phyloP scores from a whole-genome alignment of 176 grass and related monocot genomes.

The Juncus inflexus region DNA sequence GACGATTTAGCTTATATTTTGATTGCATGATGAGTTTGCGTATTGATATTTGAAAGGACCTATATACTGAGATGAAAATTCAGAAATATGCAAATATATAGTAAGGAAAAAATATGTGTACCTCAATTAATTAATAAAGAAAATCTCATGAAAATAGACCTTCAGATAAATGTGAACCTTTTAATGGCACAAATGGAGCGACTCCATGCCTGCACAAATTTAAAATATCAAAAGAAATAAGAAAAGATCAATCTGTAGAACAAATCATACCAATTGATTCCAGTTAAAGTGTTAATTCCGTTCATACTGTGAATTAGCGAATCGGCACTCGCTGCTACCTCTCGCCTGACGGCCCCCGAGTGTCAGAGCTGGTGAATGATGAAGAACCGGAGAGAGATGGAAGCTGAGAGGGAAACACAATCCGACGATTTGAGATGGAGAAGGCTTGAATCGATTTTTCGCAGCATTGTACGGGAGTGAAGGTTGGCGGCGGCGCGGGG shows the following conservation, averaged over 20 bases:
- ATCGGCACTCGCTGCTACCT: conserved; percentile 65
- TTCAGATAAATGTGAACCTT: too few species aligned
- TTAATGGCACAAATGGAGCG: conserved; percentile 44
- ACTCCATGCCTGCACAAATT: conserved; percentile 24
- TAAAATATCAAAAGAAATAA: conserved; percentile 19
- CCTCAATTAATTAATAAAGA: conserved; percentile 34
- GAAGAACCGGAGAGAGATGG: conserved; percentile 27
- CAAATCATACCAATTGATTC: conserved; percentile 63
- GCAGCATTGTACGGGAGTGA: conserved; percentile 23
- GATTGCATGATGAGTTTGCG: too few species aligned
- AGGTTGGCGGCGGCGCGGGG: conserved; percentile 25
- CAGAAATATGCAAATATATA: too few species aligned
- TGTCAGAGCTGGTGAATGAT: background rate
- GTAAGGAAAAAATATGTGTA: conserved; percentile 33
- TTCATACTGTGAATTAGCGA: conserved; percentile 63
- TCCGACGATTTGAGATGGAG: conserved; percentile 16
- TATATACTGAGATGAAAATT: too few species aligned
- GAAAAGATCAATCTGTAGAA: background rate
- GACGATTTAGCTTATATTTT: too few species aligned
- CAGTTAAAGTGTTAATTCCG: conserved; percentile 52
- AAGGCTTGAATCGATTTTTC: conserved; percentile 17
- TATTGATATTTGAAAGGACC: too few species aligned
- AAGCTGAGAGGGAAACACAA: conserved; percentile 27
- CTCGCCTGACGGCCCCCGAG: conserved; percentile 66
- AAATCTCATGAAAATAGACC: too few species aligned